These are phyloP conservation scores for Podospora sp. DNA, from an alignment of 495 filamentous ascomycete genomes.

Conservation along the genomic window DNA sequence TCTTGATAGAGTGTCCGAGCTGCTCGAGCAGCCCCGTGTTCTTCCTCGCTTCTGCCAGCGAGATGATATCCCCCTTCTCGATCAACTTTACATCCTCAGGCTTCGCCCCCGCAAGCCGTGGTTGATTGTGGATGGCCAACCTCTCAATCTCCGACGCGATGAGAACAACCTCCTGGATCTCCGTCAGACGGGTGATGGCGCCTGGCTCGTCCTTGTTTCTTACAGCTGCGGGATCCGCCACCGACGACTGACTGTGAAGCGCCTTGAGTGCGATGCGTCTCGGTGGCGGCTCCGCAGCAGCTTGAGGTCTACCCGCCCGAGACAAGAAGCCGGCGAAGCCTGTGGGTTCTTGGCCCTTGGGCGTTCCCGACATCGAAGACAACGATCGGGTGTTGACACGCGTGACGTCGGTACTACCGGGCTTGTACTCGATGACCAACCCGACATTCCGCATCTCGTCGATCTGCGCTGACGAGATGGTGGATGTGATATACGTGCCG, in stretches of 20 bases:
- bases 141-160: slow-evolving; percentile 67
- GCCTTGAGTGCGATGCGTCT: slow-evolving; percentile 61
- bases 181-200: slow-evolving; percentile 53
- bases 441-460: slow-evolving; percentile 83
- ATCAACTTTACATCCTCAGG: slow-evolving; percentile 48
- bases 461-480: slow-evolving; percentile 69
- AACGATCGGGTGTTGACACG: slow-evolving; percentile 84
- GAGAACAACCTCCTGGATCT: slow-evolving; percentile 67
- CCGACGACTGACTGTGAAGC: slow-evolving; percentile 56
- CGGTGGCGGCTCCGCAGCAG: slow-evolving; percentile 25
- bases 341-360: slow-evolving; percentile 22
- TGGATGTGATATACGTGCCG: slow-evolving; percentile 88
- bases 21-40: slow-evolving; percentile 86
- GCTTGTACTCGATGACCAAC: slow-evolving; percentile 73
- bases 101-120: slow-evolving; percentile 36
- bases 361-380: slow-evolving; percentile 53
- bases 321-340: slow-evolving; percentile 38
- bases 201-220: slow-evolving; percentile 32
- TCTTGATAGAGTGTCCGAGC: slow-evolving; percentile 83
- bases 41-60: slow-evolving; percentile 79
- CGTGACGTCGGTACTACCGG: slow-evolving; percentile 64
- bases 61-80: slow-evolving; percentile 77
- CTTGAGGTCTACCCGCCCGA: not conserved
- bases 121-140: slow-evolving; percentile 42
- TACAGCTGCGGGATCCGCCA: slow-evolving; percentile 46